Evolutionary conservation across 139 green algal genomes (phyloP).

Genomic region (Deuterostichococcus epilithicus): DNA sequence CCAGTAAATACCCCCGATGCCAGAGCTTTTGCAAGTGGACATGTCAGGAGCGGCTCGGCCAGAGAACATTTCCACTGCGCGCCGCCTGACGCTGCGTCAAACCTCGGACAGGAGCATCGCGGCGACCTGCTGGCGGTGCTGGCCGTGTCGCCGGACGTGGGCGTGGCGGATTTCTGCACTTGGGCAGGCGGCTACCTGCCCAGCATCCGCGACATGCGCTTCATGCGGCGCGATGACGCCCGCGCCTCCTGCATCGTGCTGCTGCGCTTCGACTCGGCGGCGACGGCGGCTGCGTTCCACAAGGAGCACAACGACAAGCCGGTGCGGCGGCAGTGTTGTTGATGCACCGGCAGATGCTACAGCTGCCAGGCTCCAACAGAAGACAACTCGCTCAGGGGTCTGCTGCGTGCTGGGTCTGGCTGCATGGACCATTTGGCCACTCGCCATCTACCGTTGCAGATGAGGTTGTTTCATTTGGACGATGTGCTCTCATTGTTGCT

Average conservation of each 20-base stretch:
- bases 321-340: conserved; percentile 31
- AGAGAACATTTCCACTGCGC: too few species aligned
- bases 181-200: conserved; percentile 80
- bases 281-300: conserved; percentile 75
- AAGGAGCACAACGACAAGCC: conserved; percentile 73
- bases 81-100: too few species aligned
- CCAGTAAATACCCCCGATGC: too few species aligned
- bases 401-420: too few species aligned
- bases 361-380: too few species aligned
- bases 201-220: conserved; percentile 56
- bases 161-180: conserved; percentile 83
- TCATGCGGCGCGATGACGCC: conserved; percentile 67
- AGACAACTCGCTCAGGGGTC: too few species aligned
- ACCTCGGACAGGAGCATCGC: conserved; percentile 18
- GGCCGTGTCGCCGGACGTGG: conserved; percentile 82
- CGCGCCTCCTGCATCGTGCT: conserved; percentile 78
- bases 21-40: too few species aligned
- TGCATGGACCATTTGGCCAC: too few species aligned
- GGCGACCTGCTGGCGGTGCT: conserved; percentile 70
- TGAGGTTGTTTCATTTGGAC: neutral
- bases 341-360: too few species aligned
- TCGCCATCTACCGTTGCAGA: neutral
- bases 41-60: too few species aligned
- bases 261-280: conserved; percentile 65
- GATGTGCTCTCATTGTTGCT: neutral